Evolutionary conservation across 768 basidiomycete species (phyloP).

Genomic region (Termitomyces sp.): DNA sequence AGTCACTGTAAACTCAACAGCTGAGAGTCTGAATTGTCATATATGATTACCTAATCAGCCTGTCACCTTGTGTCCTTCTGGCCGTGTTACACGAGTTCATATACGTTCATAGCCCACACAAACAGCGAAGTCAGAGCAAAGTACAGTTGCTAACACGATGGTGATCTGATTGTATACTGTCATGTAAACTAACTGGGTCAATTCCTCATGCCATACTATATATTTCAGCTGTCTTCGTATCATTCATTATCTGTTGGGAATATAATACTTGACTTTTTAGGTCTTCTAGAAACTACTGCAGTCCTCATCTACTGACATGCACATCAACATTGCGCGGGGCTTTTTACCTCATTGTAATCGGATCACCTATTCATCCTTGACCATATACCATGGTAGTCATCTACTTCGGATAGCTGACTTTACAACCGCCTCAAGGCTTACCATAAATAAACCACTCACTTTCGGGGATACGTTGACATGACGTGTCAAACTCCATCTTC

Average conservation of each 20-base stretch:
- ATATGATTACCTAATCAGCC: background rate
- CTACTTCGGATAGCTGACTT: slow-evolving; percentile 1
- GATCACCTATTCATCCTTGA: background rate
- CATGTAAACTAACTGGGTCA: background rate
- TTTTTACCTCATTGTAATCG: background rate
- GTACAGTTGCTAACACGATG: background rate
- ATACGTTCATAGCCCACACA: background rate
- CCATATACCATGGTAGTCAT: background rate
- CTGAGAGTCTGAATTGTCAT: background rate
- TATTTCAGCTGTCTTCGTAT: background rate
- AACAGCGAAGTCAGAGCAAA: background rate
- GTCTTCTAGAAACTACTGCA: background rate
- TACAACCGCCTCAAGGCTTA: background rate
- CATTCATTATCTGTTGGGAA: background rate
- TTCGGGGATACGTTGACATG: slow-evolving; percentile 16
- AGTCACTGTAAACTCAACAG: background rate
- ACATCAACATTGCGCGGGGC: background rate
- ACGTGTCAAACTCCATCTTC: slow-evolving; percentile 13
- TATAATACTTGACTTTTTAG: background rate
- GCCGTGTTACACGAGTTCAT: background rate
- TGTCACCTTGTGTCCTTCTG: background rate
- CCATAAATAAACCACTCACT: background rate
- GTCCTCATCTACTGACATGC: background rate
- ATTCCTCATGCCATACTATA: background rate
- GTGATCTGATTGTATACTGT: background rate